Percentiles rank a stretch among this genome's conserved stretches.
Evolutionary conservation across 805 yeast species (phyloP).

Genomic region (Huiozyma sinensis): DNA sequence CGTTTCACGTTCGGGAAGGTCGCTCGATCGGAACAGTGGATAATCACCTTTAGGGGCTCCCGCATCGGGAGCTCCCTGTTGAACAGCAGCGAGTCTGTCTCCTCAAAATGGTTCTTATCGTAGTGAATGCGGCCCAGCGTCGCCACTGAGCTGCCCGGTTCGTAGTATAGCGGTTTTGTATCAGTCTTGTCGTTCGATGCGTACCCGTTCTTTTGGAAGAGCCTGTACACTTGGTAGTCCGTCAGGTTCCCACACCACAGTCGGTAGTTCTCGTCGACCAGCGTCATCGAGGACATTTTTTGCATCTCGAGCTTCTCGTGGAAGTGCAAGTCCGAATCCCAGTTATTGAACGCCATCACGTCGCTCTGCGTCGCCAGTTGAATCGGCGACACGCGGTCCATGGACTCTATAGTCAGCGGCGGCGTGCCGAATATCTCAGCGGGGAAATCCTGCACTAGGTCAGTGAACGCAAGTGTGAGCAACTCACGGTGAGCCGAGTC

Average conservation of each 20-base stretch:
- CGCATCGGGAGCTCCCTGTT: conserved; percentile 37
- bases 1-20: conserved; percentile 37
- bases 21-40: conserved; percentile 51
- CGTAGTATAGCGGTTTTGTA: conserved; percentile 32
- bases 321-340: conserved; percentile 59
- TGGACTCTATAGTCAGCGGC: conserved; percentile 8
- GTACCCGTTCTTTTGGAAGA: conserved; percentile 4
- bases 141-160: conserved; percentile 42
- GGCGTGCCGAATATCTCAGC: conserved; percentile 19
- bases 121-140: conserved; percentile 26
- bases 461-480: conserved; percentile 7
- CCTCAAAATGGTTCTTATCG: conserved; percentile 8
- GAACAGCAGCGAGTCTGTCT: conserved; percentile 27
- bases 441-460: conserved; percentile 11
- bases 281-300: conserved; percentile 72
- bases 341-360: conserved; percentile 37
- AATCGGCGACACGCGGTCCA: conserved; percentile 7
- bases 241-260: conserved; percentile 80
- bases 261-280: conserved; percentile 31
- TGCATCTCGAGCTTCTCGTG: conserved; percentile 78
- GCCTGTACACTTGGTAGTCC: conserved; percentile 42
- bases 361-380: conserved; percentile 30
- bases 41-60: conserved; percentile 15
- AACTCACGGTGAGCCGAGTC: conserved; percentile 1
- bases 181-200: neutral